phyloP scores from a whole-genome alignment of 257 asterid genomes.

The Penstemon newberryi region DNA sequence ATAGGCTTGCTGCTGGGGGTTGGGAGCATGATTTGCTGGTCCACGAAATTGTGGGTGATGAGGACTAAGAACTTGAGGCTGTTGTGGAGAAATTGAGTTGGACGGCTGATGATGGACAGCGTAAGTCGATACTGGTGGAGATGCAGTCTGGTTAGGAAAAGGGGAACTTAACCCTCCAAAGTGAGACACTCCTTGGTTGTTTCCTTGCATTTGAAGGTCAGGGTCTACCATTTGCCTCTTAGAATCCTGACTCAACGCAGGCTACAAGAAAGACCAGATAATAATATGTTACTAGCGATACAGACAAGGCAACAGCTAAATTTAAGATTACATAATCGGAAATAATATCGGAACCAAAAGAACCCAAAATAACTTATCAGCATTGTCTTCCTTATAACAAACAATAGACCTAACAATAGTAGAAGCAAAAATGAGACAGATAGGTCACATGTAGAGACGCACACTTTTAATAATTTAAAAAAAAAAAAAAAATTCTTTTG shows the following conservation, averaged over 20 bases:
- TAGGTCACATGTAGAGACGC: no score
- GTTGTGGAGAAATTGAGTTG: conserved; percentile 49
- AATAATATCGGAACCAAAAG: no score
- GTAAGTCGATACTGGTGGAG: conserved; percentile 46
- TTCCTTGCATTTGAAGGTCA: conserved; percentile 65
- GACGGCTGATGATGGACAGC: conserved; percentile 52
- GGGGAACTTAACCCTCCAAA: conserved; percentile 47
- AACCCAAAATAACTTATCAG: no score
- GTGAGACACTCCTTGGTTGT: conserved; percentile 46
- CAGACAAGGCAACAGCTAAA: conserved; percentile 13
- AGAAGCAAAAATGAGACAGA: no score
- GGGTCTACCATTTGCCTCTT: conserved; percentile 65
- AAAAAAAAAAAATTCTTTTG: no score
- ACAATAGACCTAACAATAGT: no score
- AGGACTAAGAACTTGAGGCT: conserved; percentile 43
- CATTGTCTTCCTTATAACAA: no score
- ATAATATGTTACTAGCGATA: conserved; percentile 3
- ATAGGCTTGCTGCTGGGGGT: conserved; percentile 71
- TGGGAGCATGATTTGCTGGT: conserved; percentile 53
- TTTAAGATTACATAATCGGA: neutral
- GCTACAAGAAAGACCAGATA: conserved; percentile 42
- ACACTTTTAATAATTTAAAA: no score
- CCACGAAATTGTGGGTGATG: conserved; percentile 65
- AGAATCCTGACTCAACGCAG: conserved; percentile 63
- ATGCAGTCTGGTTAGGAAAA: conserved; percentile 37